Conservation (phyloP, 257 asterid genomes). For the Hygrophila difformis region DNA sequence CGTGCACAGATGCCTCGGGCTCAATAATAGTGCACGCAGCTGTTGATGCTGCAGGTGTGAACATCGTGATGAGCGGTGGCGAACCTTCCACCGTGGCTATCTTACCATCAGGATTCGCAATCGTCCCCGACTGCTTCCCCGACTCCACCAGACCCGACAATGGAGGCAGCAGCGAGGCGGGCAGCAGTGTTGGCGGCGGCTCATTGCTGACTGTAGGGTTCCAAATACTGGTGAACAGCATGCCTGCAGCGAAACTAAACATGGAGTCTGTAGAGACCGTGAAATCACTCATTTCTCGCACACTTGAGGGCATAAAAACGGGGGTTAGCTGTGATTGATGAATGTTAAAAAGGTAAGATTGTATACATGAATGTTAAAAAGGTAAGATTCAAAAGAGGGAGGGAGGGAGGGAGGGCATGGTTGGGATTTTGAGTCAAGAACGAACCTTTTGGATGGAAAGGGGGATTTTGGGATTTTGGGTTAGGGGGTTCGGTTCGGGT, state of each 20-base stretch:
- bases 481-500: conserved; percentile 73
- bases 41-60: conserved; percentile 42
- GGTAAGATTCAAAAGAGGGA: not conserved
- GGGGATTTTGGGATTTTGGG: no score
- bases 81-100: conserved; percentile 51
- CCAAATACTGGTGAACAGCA: conserved; percentile 50
- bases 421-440: conserved; percentile 64
- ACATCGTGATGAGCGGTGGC: conserved; percentile 49
- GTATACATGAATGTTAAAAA: not conserved
- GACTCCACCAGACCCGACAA: conserved; percentile 17
- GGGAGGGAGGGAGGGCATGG: not conserved
- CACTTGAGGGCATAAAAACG: conserved; percentile 43
- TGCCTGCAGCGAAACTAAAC: conserved; percentile 51
- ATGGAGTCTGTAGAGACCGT: conserved; percentile 58
- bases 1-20: conserved; percentile 45
- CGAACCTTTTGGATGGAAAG: conserved; percentile 70
- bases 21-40: conserved; percentile 58
- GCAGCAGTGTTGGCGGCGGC: conserved; percentile 21
- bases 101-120: conserved; percentile 73
- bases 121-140: conserved; percentile 45
- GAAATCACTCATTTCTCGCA: conserved; percentile 50
- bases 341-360: not conserved
- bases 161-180: conserved; percentile 12
- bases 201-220: conserved; percentile 64
- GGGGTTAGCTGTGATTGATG: conserved; percentile 36